Percentiles rank a stretch among this genome's conserved stretches.
Evolutionary conservation across 2,329 filamentous ascomycete species (phyloP).

Genomic region (Cladosporium sphaerospermum): DNA sequence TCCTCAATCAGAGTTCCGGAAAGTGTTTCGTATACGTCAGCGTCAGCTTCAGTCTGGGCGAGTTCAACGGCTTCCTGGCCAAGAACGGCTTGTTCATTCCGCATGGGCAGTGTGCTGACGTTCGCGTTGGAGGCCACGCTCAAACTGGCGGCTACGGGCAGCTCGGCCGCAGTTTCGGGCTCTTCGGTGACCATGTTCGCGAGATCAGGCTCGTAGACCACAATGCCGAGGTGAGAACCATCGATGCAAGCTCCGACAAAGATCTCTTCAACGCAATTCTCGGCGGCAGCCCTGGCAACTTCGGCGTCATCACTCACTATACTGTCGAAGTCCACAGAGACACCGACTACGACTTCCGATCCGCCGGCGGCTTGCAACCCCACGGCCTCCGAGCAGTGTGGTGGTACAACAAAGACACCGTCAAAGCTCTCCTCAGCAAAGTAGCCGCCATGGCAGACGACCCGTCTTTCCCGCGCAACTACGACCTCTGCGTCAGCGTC

Average conservation of each 20-base stretch:
- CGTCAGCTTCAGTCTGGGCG: slow-evolving; percentile 35
- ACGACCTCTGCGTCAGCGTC: slow-evolving; percentile 44
- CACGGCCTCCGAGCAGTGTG: slow-evolving; percentile 39
- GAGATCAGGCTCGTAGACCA: slow-evolving; percentile 27
- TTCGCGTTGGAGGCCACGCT: slow-evolving; percentile 43
- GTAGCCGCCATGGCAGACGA: slow-evolving; percentile 43
- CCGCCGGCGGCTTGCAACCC: slow-evolving; percentile 28
- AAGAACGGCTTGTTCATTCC: slow-evolving; percentile 41
- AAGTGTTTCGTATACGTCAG: slow-evolving; percentile 28
- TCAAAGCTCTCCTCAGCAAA: slow-evolving; percentile 35
- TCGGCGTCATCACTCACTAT: slow-evolving; percentile 30
- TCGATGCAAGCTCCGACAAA: slow-evolving; percentile 22
- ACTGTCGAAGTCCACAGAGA: slow-evolving; percentile 36
- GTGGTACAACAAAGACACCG: slow-evolving; percentile 35
- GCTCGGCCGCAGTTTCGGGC: slow-evolving; percentile 40
- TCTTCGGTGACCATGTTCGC: slow-evolving; percentile 29
- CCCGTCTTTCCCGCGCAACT: slow-evolving; percentile 39
- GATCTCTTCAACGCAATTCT: slow-evolving; percentile 30
- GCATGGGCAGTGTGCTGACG: slow-evolving; percentile 42
- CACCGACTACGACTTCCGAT: slow-evolving; percentile 27
- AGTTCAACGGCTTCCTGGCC: slow-evolving; percentile 40
- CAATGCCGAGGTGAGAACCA: slow-evolving; percentile 21
- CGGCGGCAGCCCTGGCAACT: slow-evolving; percentile 31
- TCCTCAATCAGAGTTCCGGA: slow-evolving; percentile 29
- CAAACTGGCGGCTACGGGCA: slow-evolving; percentile 47